Evolutionary conservation across 805 yeast species (phyloP), one percentile per base, ranked within the genome.

Genomic region (Cyberlindnera japonica): DNA sequence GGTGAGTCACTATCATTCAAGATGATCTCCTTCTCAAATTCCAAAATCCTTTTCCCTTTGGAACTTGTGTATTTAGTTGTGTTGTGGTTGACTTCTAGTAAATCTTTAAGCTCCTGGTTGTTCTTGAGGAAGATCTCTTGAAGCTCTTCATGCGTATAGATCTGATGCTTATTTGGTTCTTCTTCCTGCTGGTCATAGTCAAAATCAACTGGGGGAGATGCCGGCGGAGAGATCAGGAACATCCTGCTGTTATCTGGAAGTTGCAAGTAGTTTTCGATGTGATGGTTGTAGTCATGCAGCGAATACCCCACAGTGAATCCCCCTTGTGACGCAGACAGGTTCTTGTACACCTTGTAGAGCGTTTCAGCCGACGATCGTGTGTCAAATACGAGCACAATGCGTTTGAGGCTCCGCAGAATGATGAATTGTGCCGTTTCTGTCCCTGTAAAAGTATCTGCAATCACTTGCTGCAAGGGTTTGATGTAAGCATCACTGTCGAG

Each of bases 141-240:
- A 1, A 56, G 17, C 16, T 56, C 60, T 20, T 56, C 54, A 22
- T 47, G 53, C 7, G 57, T 57, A 30, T 54, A 54, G 15, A 54
- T 55, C 41, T 55, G 59, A 18, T 45, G 43, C 32, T 50, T 56
- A 21, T 53, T 55, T 3, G 72, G 72, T 3, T 57, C 58, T 21
- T 63, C 71, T 42, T 68, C 72, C 19, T 58, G 56, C 28, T 51
- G 54, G 12, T 63, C 53, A 43, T 59, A 68, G 40, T 66, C 64
- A 40, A 67, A 68, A 17, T 52, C 72, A 4, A 65, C 64, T 5
- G 72, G 71, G 2, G 71, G 71, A 4, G 71, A 66, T 6, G 62
- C 55, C 14, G 71, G 71, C 6, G 72, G 72, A 0, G 71, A 65
- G 6, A 67, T 61, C 31, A 68, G 43, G 45, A 67, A 68, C 57